Conservation (phyloP, 306 rosid species). For the Clitoria ternatea region DNA sequence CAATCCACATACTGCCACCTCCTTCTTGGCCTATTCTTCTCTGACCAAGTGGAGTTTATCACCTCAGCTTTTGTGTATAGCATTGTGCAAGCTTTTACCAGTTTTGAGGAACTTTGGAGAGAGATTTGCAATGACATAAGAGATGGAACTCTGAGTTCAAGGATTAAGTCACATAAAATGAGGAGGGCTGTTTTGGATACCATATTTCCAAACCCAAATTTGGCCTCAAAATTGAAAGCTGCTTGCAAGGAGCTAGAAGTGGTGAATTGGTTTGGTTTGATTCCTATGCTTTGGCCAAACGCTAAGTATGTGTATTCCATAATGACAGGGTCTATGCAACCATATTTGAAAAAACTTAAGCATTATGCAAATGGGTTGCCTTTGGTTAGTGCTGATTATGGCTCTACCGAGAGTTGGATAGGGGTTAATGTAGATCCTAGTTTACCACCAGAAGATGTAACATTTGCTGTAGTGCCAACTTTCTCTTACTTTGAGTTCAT, state of each 20-base stretch:
- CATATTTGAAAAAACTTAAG: constrained; percentile 68
- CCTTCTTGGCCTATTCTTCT: constrained; percentile 73
- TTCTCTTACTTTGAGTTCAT: constrained; percentile 92
- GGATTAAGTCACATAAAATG: constrained; percentile 42
- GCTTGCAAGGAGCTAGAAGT: constrained; percentile 45
- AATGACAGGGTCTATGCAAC: constrained; percentile 93
- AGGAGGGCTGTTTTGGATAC: constrained; percentile 48
- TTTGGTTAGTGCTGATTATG: constrained; percentile 87
- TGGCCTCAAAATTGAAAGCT: constrained; percentile 49
- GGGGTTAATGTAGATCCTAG: constrained; percentile 82
- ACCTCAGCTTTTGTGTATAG: constrained; percentile 80
- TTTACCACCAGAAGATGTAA: constrained; percentile 69
- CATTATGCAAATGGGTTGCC: constrained; percentile 72
- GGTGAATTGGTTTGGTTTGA: constrained; percentile 58
- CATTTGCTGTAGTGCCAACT: constrained; percentile 81
- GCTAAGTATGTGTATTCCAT: constrained; percentile 82
- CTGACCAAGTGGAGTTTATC: constrained; percentile 65
- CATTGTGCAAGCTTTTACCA: constrained; percentile 62
- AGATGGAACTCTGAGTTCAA: constrained; percentile 42
- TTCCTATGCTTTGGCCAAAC: constrained; percentile 84
- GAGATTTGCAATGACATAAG: constrained; percentile 60
- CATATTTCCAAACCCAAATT: constrained; percentile 45
- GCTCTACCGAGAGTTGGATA: constrained; percentile 98
- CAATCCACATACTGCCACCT: constrained; percentile 92
- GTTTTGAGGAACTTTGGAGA: constrained; percentile 66